These are phyloP conservation scores for Apiospora hydei DNA, from an alignment of 2,329 filamentous ascomycete genomes.

Conservation along the genomic window DNA sequence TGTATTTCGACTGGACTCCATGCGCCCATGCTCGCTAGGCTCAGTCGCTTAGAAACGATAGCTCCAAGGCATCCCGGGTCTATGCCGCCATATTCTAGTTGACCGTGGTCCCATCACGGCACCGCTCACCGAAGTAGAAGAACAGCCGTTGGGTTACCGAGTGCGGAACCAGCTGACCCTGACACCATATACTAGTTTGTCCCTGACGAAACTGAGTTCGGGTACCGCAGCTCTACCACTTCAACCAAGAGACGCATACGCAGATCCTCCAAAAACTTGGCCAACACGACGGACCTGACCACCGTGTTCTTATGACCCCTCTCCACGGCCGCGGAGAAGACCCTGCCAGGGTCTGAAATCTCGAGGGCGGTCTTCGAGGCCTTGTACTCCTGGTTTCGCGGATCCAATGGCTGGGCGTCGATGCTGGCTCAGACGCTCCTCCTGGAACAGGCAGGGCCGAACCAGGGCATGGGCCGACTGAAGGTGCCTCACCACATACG, in stretches of 20 bases:
- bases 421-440: constrained; percentile 34
- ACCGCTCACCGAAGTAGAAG: constrained; percentile 27
- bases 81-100: not conserved
- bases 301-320: constrained; percentile 39
- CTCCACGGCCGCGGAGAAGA: constrained; percentile 20
- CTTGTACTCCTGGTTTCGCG: constrained; percentile 43
- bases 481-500: constrained; percentile 50
- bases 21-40: not conserved
- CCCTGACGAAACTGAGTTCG: constrained; percentile 44
- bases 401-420: constrained; percentile 46
- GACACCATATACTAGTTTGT: constrained; percentile 45
- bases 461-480: constrained; percentile 45
- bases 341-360: constrained; percentile 27
- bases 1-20: not conserved
- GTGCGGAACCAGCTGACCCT: constrained; percentile 33
- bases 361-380: constrained; percentile 38
- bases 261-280: constrained; percentile 48
- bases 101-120: constrained; percentile 29
- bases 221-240: constrained; percentile 44
- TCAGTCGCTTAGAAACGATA: not conserved
- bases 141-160: constrained; percentile 29
- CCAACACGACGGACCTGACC: constrained; percentile 43
- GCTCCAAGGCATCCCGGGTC: not conserved
- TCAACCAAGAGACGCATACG: constrained; percentile 41
- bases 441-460: constrained; percentile 33